Conservation (phyloP, 2,329 filamentous ascomycete species). For the Ophiostoma angusticollis region DNA sequence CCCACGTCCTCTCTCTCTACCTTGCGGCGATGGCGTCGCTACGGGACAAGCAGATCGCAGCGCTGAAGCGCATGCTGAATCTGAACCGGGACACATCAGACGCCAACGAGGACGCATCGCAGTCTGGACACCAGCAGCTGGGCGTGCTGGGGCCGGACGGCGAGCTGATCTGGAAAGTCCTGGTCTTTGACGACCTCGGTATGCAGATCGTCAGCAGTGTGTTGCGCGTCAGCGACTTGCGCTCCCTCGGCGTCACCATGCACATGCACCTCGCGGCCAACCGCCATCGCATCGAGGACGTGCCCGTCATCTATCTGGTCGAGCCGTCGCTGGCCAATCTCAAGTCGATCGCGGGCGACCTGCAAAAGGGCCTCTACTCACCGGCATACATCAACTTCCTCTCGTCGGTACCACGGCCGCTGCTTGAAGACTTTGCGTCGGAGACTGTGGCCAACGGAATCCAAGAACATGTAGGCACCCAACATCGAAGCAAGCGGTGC, state of each 20-base stretch:
- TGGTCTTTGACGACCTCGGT: constrained; percentile 85
- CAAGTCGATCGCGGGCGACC: constrained; percentile 68
- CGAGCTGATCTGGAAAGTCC: constrained; percentile 92
- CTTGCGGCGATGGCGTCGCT: constrained; percentile 10
- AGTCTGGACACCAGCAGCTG: constrained; percentile 43
- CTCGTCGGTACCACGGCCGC: constrained; percentile 75
- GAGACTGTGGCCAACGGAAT: constrained; percentile 76
- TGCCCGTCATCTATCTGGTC: constrained; percentile 91
- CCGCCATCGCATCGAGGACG: constrained; percentile 86
- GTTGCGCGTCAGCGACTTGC: constrained; percentile 80
- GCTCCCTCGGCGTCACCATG: constrained; percentile 91
- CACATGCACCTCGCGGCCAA: constrained; percentile 77
- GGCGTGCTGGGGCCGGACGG: constrained; percentile 75
- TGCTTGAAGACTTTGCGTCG: constrained; percentile 88
- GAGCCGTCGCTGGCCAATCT: constrained; percentile 77
- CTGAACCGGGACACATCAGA: constrained; percentile 60
- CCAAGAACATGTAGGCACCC: constrained; percentile 47
- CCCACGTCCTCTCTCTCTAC: neutral
- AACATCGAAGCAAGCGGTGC: neutral
- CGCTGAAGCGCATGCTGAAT: constrained; percentile 91
- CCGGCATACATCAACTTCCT: constrained; percentile 96
- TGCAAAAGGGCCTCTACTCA: constrained; percentile 77
- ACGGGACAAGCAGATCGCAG: constrained; percentile 15
- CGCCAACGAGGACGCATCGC: constrained; percentile 42
- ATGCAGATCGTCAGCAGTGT: constrained; percentile 96